Base-by-base conservation (phyloP, 106 monocot species). In the Xerophyta viscosa region DNA sequence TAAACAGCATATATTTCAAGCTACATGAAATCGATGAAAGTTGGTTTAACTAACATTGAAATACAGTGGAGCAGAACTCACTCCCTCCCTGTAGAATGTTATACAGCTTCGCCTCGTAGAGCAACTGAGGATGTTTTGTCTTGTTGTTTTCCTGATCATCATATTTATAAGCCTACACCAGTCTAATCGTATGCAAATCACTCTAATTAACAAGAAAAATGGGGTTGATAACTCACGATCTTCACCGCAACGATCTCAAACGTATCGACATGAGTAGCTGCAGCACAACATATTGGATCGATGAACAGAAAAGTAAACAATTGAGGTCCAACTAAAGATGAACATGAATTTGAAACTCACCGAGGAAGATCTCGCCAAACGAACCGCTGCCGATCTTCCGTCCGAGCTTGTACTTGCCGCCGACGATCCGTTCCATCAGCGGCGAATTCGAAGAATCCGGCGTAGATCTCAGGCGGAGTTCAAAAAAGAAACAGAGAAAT, bases 31-130 rank as follows among this genome's bases (percentile, higher is more conserved):
- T 0, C 21, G 26, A 17, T 46, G n/a, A 9, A 17, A 33, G 5
- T 10, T n/a, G n/a, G 5, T 10, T 33, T 33, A 33, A 10, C 10
- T 33, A 33, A 33, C 10, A n/a, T n/a, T n/a, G n/a, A n/a, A n/a
- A n/a, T n/a, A n/a, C n/a, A 36, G 11, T 11, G 11, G 11, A 36
- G 33, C 11, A 4, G 10, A 2, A 69, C 84, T 22, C 69, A 89
- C 96, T 85, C 78, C 76, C 88, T 65, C 96, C 88, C 58, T 96
- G 89, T 39, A 96, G 85, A 61, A 71, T 59, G 37, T 85, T 96
- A 52, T 96, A 96, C n/a, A 96, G 67, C 73, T 96, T 96, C 13
- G 96, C 96, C 68, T 96, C 96, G 23, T 96, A 89, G 52, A 84
- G 65, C 73, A 96, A 57, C 53, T 89, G 96, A n/a, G 88, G 88